Evolutionary conservation across 306 rosid genomes (phyloP).

Genomic region (Prunus mira): DNA sequence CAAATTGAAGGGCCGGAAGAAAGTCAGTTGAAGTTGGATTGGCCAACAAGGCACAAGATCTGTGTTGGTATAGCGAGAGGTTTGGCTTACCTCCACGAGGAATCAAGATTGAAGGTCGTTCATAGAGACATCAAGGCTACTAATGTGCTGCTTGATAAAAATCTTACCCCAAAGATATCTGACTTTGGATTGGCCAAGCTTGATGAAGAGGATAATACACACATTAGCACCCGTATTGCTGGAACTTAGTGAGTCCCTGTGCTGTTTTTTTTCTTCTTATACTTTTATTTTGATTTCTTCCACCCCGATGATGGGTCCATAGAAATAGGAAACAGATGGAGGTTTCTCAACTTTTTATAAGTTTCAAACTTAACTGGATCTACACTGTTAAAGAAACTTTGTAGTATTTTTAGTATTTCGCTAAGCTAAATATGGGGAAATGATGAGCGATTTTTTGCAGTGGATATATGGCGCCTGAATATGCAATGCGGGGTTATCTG

Average conservation of each 20-base stretch:
- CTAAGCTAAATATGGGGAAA: background rate
- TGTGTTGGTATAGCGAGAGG: constrained; percentile 72
- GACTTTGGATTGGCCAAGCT: constrained; percentile 40
- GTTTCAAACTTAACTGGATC: too few relatives aligned
- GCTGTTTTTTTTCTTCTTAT: background rate
- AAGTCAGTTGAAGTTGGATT: constrained; percentile 35
- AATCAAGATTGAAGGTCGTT: constrained; percentile 11
- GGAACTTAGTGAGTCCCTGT: constrained; percentile 17
- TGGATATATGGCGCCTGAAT: constrained; percentile 36
- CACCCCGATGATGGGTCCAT: background rate
- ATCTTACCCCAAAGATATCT: constrained; percentile 30
- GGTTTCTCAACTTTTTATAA: too few relatives aligned
- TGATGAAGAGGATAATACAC: constrained; percentile 38
- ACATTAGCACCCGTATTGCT: constrained; percentile 15
- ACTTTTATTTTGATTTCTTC: background rate
- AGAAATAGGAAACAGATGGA: background rate
- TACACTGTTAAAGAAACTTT: background rate
- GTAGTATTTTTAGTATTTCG: background rate
- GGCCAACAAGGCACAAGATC: constrained; percentile 60
- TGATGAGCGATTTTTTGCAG: constrained; percentile 9
- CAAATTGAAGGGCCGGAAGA: constrained; percentile 16
- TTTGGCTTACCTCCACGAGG: constrained; percentile 38
- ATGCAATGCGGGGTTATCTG: too few relatives aligned
- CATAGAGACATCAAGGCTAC: too few relatives aligned
- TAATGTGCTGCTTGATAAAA: constrained; percentile 24